Evolutionary conservation across 1,284 basidiomycete species (phyloP), one percentile per base, ranked within the genome.

Genomic region (Sanghuangporus weigelae): DNA sequence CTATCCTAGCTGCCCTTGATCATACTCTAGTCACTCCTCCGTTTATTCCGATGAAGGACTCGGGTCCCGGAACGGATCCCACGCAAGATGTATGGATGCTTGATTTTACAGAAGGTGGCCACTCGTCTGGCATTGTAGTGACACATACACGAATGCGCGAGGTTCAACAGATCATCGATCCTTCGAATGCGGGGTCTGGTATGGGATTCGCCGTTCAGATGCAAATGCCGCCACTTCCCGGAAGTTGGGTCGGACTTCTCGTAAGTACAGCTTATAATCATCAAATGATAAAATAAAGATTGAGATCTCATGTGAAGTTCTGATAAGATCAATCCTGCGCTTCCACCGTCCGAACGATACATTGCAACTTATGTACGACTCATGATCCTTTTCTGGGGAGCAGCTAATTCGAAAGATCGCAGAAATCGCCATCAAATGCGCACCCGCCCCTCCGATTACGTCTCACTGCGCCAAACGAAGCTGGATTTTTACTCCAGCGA

Each of bases 391-490:
- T 44, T 58, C 50, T 40, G 31, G 11, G 35, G 26, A 36, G 12
- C 64, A 49, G 39, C 39, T 62, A 50, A 57, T 21, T 21, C 26
- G 26, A 3, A 57, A 3, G 19, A 38, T 36, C 59, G 46, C 55
- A 90, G 87, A 78, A 71, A 46, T 91, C 90, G 14, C 87, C 87
- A 3, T 84, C 81, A 11, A 75, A 75, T 16, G 68, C 75, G 6
- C 87, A 92, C 71, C 89, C 89, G 0, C 85, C 86, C 1, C 74
- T 92, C n/a, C 80, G 81, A 58, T 74, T 92, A 39, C 83, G 85
- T 8, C 76, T 92, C 42, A 80, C 79, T 8, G 74, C 81, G 2
- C 87, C 89, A 0, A 82, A 85, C 62, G 89, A 92, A 69, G 84
- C 88, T 2, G 89, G 89, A 0, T 90, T 90, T 68, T 67, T 85